These are phyloP conservation scores for Russula griseocarnosa DNA, from an alignment of 768 basidiomycete genomes.

Conservation along the genomic window DNA sequence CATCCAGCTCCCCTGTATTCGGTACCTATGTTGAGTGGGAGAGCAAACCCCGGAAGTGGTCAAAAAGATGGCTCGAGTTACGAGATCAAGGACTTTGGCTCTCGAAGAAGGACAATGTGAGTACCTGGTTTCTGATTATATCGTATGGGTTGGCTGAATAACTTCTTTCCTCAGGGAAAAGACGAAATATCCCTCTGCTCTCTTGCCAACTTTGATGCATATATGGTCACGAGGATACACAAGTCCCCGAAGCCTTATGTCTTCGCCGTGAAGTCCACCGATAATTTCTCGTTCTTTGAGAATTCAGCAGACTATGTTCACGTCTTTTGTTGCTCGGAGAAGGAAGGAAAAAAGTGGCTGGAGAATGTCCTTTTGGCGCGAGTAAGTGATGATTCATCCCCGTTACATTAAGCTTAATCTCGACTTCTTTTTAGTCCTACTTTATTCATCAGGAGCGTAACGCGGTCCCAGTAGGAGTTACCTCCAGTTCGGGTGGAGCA, in stretches of 20 bases:
- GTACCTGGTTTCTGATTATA: constrained; percentile 29
- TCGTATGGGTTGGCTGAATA: neutral
- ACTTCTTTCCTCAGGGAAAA: constrained; percentile 56
- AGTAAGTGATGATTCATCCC: constrained; percentile 45
- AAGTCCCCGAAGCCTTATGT: constrained; percentile 82
- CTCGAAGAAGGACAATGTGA: constrained; percentile 84
- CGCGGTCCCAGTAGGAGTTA: constrained; percentile 51
- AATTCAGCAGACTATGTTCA: constrained; percentile 85
- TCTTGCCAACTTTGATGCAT: constrained; percentile 85
- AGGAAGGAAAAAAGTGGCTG: constrained; percentile 73
- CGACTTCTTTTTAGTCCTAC: constrained; percentile 54
- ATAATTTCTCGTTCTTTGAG: constrained; percentile 83
- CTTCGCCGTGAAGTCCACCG: constrained; percentile 86
- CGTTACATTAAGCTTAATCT: neutral
- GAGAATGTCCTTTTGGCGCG: constrained; percentile 77
- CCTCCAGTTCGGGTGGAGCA: constrained; percentile 13
- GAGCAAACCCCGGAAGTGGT: constrained; percentile 91
- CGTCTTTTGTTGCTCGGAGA: constrained; percentile 71
- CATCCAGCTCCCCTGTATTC: constrained; percentile 41
- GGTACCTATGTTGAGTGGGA: constrained; percentile 83
- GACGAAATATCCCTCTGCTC: constrained; percentile 81
- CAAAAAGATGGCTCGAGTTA: constrained; percentile 83
- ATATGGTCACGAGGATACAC: constrained; percentile 67
- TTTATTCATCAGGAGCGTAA: constrained; percentile 77
- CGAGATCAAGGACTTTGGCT: constrained; percentile 83